A percentile compares a stretch with the other conserved stretches of the same genome.
phyloP scores from a whole-genome alignment of 306 rosid species.

The Glycine tomentella region DNA sequence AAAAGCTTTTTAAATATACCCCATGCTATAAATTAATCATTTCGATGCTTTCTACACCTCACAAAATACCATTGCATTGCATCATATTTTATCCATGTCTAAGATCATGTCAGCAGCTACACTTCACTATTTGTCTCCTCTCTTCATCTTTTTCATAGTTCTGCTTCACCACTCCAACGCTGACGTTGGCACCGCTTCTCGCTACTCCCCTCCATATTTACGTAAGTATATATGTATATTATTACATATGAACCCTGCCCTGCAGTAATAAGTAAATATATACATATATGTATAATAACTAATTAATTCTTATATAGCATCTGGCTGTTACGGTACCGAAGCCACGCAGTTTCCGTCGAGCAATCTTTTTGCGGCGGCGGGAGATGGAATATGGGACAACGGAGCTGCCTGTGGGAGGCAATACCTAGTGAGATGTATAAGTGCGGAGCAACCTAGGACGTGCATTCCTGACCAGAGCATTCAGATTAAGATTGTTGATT shows the following conservation, averaged over 20 bases:
- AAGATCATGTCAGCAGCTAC: not conserved
- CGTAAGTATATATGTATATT: conserved; percentile 60
- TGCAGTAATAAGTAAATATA: no score
- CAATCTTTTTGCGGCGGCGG: conserved; percentile 75
- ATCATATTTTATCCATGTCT: no score
- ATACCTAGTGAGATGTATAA: conserved; percentile 76
- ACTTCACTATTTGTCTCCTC: not conserved
- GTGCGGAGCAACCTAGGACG: conserved; percentile 64
- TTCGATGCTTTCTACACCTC: no score
- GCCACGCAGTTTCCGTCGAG: conserved; percentile 70
- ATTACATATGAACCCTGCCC: no score
- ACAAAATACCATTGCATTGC: no score
- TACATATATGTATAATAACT: no score
- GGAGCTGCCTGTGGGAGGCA: conserved; percentile 93
- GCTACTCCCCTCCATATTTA: conserved; percentile 72
- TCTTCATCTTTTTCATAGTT: not conserved
- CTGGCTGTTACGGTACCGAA: conserved; percentile 69
- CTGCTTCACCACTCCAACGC: conserved; percentile 43
- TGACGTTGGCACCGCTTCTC: conserved; percentile 76
- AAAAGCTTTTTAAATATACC: no score
- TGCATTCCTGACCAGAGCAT: conserved; percentile 63
- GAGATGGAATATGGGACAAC: conserved; percentile 90
- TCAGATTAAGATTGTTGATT: conserved; percentile 72
- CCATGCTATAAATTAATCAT: no score
- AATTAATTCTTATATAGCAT: conserved; percentile 50